These are phyloP conservation scores for Diatrype stigma DNA, from an alignment of 2,329 filamentous ascomycete genomes.

Conservation along the genomic window DNA sequence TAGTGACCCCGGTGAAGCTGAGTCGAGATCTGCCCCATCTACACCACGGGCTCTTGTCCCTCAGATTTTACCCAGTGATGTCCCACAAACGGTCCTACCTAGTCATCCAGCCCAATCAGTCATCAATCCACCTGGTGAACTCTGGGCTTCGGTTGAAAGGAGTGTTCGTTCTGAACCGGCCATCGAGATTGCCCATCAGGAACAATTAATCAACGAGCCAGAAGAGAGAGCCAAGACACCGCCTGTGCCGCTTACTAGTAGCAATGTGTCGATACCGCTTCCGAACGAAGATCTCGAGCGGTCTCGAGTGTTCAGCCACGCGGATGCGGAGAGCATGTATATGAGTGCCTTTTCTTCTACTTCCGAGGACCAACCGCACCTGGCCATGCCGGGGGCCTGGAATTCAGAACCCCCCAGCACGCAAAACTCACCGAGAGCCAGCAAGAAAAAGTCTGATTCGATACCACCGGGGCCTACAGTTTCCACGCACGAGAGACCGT, in stretches of 20 bases:
- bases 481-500: not conserved
- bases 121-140: conserved; percentile 23
- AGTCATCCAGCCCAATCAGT: conserved; percentile 28
- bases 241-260: conserved; percentile 13
- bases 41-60: conserved; percentile 47
- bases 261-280: conserved; percentile 22
- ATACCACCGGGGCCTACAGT: not conserved
- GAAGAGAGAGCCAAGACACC: conserved; percentile 5
- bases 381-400: conserved; percentile 51
- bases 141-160: conserved; percentile 28
- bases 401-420: conserved; percentile 31
- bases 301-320: conserved; percentile 71
- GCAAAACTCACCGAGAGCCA: conserved; percentile 14
- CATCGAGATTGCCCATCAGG: conserved; percentile 22
- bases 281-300: conserved; percentile 46
- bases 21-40: conserved; percentile 33
- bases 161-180: conserved; percentile 34
- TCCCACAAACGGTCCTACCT: conserved; percentile 15
- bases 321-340: conserved; percentile 83
- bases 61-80: conserved; percentile 38
- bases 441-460: conserved; percentile 3
- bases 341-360: conserved; percentile 65
- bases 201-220: conserved; percentile 10
- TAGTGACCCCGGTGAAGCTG: conserved; percentile 30
- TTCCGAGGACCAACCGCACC: conserved; percentile 26